These are phyloP conservation scores for Hawksworthiomyces lignivorus DNA, from an alignment of 2,329 filamentous ascomycete genomes.

Conservation along the genomic window DNA sequence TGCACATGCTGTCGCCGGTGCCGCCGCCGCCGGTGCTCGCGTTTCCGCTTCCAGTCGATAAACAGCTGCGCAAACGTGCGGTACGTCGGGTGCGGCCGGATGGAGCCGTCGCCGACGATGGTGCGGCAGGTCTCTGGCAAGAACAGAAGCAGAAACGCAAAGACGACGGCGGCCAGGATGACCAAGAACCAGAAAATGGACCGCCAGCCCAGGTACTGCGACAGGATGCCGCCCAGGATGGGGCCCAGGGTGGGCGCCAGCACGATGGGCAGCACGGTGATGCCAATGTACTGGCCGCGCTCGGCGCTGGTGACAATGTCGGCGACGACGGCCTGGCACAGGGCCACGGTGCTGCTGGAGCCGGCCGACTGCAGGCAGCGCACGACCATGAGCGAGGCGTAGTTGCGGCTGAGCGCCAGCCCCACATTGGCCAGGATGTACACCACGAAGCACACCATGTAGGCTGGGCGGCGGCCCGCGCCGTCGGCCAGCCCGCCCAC, in stretches of 20 bases:
- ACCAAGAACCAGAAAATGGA: conserved; percentile 56
- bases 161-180: conserved; percentile 34
- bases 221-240: conserved; percentile 50
- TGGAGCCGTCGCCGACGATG: conserved; percentile 46
- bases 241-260: conserved; percentile 45
- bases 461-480: conserved; percentile 44
- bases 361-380: conserved; percentile 51
- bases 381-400: conserved; percentile 43
- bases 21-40: no score
- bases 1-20: background rate
- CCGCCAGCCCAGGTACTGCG: conserved; percentile 50
- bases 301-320: conserved; percentile 57
- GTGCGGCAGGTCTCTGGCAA: conserved; percentile 46
- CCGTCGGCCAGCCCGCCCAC: conserved; percentile 47
- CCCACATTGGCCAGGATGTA: conserved; percentile 47
- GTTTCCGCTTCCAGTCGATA: no score
- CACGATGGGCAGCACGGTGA: conserved; percentile 38
- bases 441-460: conserved; percentile 43
- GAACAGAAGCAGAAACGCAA: conserved; percentile 37
- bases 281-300: conserved; percentile 50
- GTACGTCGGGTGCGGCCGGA: conserved; percentile 18
- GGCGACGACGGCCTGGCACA: conserved; percentile 50
- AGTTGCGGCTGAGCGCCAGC: conserved; percentile 40
- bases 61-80: conserved; percentile 12
- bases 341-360: conserved; percentile 50